Evolutionary conservation across 2,329 filamentous ascomycete genomes (phyloP), one percentile per base, ranked within the genome.

Genomic region (Penicillium sp.): DNA sequence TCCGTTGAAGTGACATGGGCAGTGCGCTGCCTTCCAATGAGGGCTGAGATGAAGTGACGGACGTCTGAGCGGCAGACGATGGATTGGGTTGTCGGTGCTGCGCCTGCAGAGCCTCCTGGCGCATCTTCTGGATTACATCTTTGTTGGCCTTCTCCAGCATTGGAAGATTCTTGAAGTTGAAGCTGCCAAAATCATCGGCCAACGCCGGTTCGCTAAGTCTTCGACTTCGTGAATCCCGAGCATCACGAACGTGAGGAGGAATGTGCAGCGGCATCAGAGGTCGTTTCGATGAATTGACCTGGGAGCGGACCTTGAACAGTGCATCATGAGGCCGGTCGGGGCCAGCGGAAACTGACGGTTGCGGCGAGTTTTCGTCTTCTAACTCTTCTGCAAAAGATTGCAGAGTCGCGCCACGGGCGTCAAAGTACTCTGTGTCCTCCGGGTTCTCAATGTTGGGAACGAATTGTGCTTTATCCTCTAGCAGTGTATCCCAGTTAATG

Each of bases 101-200:
- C 37, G 82, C 81, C 67, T 88, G 92, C 78, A 97, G 83, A 3
- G 94, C 93, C 74, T 97, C 93, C 23, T 93, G 91, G 12, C 93
- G 88, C 57, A 99, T 81, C 73, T 97, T 97, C 69, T 97, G 93
- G 33, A 99, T 96, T 31, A 97, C 92, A 69, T 99, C 94, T 73
- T 99, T 99, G 77, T 99, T 99, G 54, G 94, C 94, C 75, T 97
- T 97, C 69, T 97, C 94, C 19, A 99, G 82, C 21, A 97, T 93
- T 0, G 93, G 93, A 49, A 99, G 79, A 68, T 99, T 99, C 78
- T 99, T 99, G 82, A 96, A 99, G 40, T 91, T 86, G 75, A 99
- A 99, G 62, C 86, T 92, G 33, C 94, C 94, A 80, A 99, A 99
- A 72, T 99, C 95, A 73, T 99, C 94, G 0, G 88, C 84, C 33